A percentile compares a stretch with the other conserved stretches of the same genome.
Evolutionary conservation across 1,284 basidiomycete species (phyloP).

Genomic region (Boletellus sp.): DNA sequence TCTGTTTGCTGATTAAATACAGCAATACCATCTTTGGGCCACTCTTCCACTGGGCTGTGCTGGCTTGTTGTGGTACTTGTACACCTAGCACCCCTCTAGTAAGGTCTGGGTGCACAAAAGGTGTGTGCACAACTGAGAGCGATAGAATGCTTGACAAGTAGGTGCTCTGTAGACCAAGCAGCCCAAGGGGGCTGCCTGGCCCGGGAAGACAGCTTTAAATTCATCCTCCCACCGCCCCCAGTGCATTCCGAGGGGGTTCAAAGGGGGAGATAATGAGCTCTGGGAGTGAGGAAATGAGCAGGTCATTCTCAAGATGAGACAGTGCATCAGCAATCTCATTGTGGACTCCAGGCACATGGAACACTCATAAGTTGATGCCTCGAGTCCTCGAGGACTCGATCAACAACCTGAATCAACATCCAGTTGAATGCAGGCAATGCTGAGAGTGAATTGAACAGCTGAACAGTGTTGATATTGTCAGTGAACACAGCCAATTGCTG

Average conservation of each 20-base stretch:
- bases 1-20: too few species aligned
- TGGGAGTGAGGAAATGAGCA: too few species aligned
- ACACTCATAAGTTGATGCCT: constrained; percentile 20
- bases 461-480: constrained; percentile 22
- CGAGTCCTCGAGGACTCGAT: constrained; percentile 10
- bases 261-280: neutral
- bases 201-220: too few species aligned
- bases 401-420: constrained; percentile 15
- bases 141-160: constrained; percentile 17
- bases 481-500: constrained; percentile 21
- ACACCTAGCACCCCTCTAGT: too few species aligned
- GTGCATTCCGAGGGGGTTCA: constrained; percentile 27
- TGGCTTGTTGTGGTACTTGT: too few species aligned
- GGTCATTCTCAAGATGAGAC: neutral
- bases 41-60: too few species aligned
- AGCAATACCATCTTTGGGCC: too few species aligned
- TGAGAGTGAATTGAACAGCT: constrained; percentile 9
- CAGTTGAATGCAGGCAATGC: constrained; percentile 18
- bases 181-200: neutral
- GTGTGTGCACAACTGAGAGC: constrained; percentile 9
- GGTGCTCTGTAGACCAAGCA: constrained; percentile 1
- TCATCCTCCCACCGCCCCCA: constrained; percentile 20
- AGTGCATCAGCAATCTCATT: neutral
- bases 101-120: too few species aligned
- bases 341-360: constrained; percentile 20